These are phyloP conservation scores for Mycena kentingensis DNA, from an alignment of 768 basidiomycete species.

Conservation along the genomic window DNA sequence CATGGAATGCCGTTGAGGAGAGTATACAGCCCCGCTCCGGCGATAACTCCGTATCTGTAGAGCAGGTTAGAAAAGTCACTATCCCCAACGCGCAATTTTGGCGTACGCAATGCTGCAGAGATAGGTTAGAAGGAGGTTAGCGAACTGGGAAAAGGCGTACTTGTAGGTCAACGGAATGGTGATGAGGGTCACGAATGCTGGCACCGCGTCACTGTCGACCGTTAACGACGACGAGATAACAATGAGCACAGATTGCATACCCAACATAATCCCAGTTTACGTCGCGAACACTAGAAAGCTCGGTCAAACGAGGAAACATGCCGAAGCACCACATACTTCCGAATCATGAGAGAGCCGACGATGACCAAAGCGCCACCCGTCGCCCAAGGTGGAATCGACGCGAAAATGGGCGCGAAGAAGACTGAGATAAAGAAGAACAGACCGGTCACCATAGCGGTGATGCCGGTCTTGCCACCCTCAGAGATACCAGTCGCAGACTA, in stretches of 20 bases:
- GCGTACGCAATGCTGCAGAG: constrained; percentile 64
- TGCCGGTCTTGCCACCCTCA: constrained; percentile 89
- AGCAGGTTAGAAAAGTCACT: constrained; percentile 8
- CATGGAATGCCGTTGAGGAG: constrained; percentile 71
- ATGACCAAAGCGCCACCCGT: constrained; percentile 85
- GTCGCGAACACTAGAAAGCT: constrained; percentile 58
- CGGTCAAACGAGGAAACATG: constrained; percentile 4
- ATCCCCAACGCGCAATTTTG: no score
- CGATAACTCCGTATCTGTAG: constrained; percentile 80
- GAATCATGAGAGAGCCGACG: constrained; percentile 85
- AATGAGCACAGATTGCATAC: no score
- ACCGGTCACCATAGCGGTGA: constrained; percentile 74
- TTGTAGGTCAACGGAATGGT: constrained; percentile 81
- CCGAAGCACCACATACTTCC: constrained; percentile 52
- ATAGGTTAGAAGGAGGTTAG: constrained; percentile 1
- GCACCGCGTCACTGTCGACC: constrained; percentile 79
- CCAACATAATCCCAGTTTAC: constrained; percentile 91
- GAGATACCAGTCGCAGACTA: constrained; percentile 6
- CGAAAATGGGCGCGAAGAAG: constrained; percentile 89
- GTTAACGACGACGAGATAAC: no score
- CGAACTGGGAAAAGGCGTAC: constrained; percentile 38
- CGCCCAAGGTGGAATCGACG: constrained; percentile 85
- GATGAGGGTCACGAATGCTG: constrained; percentile 81
- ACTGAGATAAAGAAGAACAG: constrained; percentile 80
- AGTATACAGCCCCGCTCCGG: constrained; percentile 70